A percentile compares a stretch with the other conserved stretches of the same genome.
Conservation (phyloP, 75 land plant species). For the Pinus albicaulis region DNA sequence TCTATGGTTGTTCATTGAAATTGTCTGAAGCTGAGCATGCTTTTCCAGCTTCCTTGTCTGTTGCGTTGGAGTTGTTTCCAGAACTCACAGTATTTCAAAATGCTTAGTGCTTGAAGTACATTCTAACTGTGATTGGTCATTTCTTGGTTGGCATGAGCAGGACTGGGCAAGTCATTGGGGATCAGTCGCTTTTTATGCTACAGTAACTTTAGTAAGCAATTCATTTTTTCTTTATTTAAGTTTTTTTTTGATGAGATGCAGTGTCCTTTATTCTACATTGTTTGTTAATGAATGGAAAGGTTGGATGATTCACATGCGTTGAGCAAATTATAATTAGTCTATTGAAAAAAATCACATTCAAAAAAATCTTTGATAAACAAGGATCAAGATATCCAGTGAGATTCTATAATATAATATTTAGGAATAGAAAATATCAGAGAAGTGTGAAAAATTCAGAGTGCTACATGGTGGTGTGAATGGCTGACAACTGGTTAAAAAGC, state of each 20-base stretch:
- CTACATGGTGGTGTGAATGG: too few relatives aligned
- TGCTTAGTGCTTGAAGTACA: neutral
- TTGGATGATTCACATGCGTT: neutral
- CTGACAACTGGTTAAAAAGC: too few relatives aligned
- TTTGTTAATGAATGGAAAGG: neutral
- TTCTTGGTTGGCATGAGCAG: neutral
- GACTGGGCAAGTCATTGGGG: slow-evolving; percentile 9
- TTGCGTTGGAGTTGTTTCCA: neutral
- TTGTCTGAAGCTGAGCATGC: neutral
- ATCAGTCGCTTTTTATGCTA: slow-evolving; percentile 1
- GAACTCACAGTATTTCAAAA: neutral
- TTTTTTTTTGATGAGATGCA: neutral
- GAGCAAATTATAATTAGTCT: neutral
- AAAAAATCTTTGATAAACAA: too few relatives aligned
- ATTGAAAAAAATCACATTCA: too few relatives aligned
- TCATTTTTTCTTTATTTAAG: neutral
- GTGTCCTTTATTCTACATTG: neutral
- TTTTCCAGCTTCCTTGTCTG: neutral
- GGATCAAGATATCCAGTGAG: too few relatives aligned
- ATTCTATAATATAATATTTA: too few relatives aligned
- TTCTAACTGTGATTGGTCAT: neutral
- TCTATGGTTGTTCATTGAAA: neutral
- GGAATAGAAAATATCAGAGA: too few relatives aligned
- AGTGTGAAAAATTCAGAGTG: too few relatives aligned
- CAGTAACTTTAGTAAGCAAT: slow-evolving; percentile 6